Evolutionary conservation across 1,284 basidiomycete species (phyloP), one percentile per base, ranked within the genome.

Genomic region (Ustilago loliicola): DNA sequence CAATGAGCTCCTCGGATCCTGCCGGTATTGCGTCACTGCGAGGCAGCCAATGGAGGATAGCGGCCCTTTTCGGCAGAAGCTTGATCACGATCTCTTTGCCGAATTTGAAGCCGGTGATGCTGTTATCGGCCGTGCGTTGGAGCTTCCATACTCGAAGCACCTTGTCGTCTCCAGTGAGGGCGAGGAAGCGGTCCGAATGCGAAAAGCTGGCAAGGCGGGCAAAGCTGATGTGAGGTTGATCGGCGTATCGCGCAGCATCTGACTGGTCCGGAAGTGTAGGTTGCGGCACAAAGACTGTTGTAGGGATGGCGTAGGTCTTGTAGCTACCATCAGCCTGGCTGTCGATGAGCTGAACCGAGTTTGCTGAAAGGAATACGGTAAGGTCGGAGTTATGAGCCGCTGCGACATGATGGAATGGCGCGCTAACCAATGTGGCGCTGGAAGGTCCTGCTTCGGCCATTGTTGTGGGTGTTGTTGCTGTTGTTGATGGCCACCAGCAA

Each of bases 141-240:
- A 67, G 61, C 59, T 73, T 68, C 79, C 80, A 84, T 7, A 84
- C 79, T 27, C 80, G 80, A 47, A 84, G 61, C 42, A 75, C 70
- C 64, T 84, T 84, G 75, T 84, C 83, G 72, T 84, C 83, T 29
- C 82, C 82, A 4, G 80, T 80, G 13, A 83, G 61, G 7, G 82
- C 83, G 21, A 83, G 72, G 59, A 71, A 80, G 21, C 61, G 60
- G 25, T 78, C 77, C 34, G 66, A 74, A 45, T 66, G 79, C 56
- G 82, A 81, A 38, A 83, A 73, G 50, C 76, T 71, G 38, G 79
- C 77, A 51, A 80, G 64, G 4, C 82, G 72, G 10, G 82, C 79
- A 48, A 82, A 82, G 48, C 66, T 71, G 66, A 79, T 77, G 40
- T 70, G 71, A 6, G 71, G 71, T 19, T 70, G 42, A 19, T 70